phyloP scores from a whole-genome alignment of 495 filamentous ascomycete genomes.

The Penicillium antarcticum region DNA sequence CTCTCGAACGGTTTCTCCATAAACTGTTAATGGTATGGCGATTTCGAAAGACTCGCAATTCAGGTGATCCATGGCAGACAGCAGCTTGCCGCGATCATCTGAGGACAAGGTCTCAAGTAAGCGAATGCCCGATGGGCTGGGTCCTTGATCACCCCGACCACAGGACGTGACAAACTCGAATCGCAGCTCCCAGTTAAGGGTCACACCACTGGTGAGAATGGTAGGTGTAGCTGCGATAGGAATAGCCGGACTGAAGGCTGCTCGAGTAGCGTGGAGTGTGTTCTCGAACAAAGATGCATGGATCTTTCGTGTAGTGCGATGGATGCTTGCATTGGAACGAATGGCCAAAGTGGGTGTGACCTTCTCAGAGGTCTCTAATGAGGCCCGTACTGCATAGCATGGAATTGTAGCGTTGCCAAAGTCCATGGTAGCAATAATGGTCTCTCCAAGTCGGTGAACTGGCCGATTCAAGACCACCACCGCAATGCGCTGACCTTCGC shows the following conservation, averaged over 20 bases:
- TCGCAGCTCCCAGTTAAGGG: conserved; percentile 77
- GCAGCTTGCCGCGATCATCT: conserved; percentile 70
- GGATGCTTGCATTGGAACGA: conserved; percentile 77
- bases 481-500: conserved; percentile 79
- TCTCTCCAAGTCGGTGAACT: conserved; percentile 86
- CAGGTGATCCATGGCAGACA: conserved; percentile 71
- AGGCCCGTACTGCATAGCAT: conserved; percentile 73
- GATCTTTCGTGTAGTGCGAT: conserved; percentile 77
- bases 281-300: conserved; percentile 75
- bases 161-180: conserved; percentile 82
- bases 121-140: conserved; percentile 33
- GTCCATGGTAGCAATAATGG: conserved; percentile 76
- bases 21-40: conserved; percentile 76
- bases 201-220: conserved; percentile 83
- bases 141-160: conserved; percentile 25
- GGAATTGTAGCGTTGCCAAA: conserved; percentile 70
- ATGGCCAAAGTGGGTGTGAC: conserved; percentile 76
- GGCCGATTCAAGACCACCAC: conserved; percentile 87
- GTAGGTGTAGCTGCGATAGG: conserved; percentile 79
- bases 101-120: conserved; percentile 55
- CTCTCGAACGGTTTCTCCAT: conserved; percentile 61
- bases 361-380: conserved; percentile 75
- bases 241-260: conserved; percentile 77
- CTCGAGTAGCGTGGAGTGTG: conserved; percentile 71
- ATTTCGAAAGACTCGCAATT: conserved; percentile 89